These are phyloP conservation scores for Berberis thunbergii DNA, from an alignment of 164 flowering plant genomes.

Conservation along the genomic window DNA sequence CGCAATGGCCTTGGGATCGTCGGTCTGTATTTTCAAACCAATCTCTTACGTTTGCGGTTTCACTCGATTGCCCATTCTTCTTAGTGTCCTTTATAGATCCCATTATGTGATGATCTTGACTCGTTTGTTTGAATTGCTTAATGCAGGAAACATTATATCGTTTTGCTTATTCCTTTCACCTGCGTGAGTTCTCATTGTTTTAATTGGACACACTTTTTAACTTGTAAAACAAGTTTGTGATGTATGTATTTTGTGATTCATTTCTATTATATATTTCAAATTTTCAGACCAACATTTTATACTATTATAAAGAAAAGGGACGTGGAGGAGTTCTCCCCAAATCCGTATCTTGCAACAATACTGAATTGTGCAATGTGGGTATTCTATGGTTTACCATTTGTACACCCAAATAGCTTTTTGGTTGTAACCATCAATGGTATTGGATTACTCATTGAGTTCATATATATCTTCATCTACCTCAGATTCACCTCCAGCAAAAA, in stretches of 20 bases:
- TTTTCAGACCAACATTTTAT: slow-evolving; percentile 31
- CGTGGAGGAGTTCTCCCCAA: slow-evolving; percentile 28
- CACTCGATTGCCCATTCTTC: too few relatives aligned
- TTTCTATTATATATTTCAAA: not conserved
- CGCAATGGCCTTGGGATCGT: too few relatives aligned
- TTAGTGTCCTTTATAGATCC: too few relatives aligned
- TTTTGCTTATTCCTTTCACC: slow-evolving; percentile 54
- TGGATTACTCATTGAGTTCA: slow-evolving; percentile 25
- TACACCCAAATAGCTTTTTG: slow-evolving; percentile 35
- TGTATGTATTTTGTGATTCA: not conserved
- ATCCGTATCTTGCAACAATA: slow-evolving; percentile 31
- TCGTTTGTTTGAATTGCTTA: too few relatives aligned
- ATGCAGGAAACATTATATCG: slow-evolving; percentile 63
- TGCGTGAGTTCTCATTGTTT: slow-evolving; percentile 21
- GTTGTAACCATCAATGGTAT: slow-evolving; percentile 33
- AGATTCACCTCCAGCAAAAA: slow-evolving; percentile 14
- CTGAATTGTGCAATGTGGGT: slow-evolving; percentile 36
- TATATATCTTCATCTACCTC: slow-evolving; percentile 21
- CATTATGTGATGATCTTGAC: too few relatives aligned
- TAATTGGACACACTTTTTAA: not conserved
- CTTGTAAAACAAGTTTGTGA: not conserved
- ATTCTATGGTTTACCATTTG: slow-evolving; percentile 35
- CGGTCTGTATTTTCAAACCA: too few relatives aligned
- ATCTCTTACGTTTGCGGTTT: too few relatives aligned
- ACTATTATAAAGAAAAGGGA: slow-evolving; percentile 22